These are phyloP conservation scores for Dichotomocladium elegans DNA, from an alignment of 371 early-diverging fungal species.

Conservation along the genomic window DNA sequence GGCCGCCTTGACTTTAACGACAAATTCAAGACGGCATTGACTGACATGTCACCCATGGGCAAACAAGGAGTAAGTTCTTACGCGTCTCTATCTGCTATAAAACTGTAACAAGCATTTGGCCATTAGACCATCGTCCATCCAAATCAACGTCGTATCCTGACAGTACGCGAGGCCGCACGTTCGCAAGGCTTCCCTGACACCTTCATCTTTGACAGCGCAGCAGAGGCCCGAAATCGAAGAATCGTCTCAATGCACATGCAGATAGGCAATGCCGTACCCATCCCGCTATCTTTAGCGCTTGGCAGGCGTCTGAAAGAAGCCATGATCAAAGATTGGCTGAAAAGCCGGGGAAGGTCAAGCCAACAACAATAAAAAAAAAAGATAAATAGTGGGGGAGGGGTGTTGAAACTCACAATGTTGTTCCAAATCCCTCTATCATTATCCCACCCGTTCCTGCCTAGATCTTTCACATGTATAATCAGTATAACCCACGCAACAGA, in stretches of 20 bases:
- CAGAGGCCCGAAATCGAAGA: conserved; percentile 4
- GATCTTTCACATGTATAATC: no score
- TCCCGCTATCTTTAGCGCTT: conserved; percentile 49
- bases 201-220: conserved; percentile 38
- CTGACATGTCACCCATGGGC: conserved; percentile 52
- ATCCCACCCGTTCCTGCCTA: no score
- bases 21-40: conserved; percentile 49
- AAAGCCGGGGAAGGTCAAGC: no score
- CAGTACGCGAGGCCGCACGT: conserved; percentile 58
- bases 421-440: no score
- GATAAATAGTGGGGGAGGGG: no score
- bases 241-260: conserved; percentile 50
- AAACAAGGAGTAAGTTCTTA: conserved; percentile 40
- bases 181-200: conserved; percentile 64
- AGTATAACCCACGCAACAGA: no score
- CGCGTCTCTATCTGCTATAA: background rate
- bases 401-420: no score
- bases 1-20: conserved; percentile 50
- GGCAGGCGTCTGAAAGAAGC: conserved; percentile 39
- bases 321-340: conserved; percentile 24
- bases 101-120: background rate
- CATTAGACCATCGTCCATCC: conserved; percentile 52
- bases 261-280: conserved; percentile 64
- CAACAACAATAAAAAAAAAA: no score
- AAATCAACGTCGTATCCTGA: conserved; percentile 49